A percentile compares a stretch with the other conserved stretches of the same genome.
These are phyloP conservation scores for Rhododendron ovatum DNA, from an alignment of 148 eudicot genomes.

Conservation along the genomic window DNA sequence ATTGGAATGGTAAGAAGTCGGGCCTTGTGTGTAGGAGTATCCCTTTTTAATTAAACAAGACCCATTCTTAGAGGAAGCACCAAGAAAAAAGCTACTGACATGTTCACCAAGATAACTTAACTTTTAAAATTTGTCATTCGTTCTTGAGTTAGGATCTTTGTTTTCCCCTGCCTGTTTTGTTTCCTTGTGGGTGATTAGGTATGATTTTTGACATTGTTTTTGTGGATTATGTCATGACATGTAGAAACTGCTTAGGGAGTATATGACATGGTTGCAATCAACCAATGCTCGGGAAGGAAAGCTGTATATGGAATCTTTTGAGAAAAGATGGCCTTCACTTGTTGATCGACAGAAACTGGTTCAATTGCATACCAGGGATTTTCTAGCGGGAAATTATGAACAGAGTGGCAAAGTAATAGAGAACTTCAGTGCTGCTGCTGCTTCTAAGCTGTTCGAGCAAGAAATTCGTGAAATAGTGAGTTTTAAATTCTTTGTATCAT, in stretches of 20 bases:
- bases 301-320: conserved; percentile 51
- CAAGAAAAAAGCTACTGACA: not conserved
- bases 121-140: not conserved
- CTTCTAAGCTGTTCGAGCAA: conserved; percentile 77
- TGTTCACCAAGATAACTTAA: not conserved
- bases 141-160: not conserved
- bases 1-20: not conserved
- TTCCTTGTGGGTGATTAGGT: not conserved
- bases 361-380: conserved; percentile 24
- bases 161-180: not conserved
- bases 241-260: conserved; percentile 66
- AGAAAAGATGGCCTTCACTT: conserved; percentile 67
- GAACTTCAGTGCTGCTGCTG: conserved; percentile 64
- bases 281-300: conserved; percentile 55
- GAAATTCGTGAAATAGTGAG: conserved; percentile 93
- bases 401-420: conserved; percentile 48
- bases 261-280: conserved; percentile 64
- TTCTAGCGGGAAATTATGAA: conserved; percentile 42
- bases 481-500: conserved; percentile 4
- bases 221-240: conserved; percentile 7
- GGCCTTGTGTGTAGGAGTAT: not conserved
- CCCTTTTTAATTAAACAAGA: not conserved
- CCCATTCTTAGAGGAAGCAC: not conserved
- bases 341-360: conserved; percentile 29
- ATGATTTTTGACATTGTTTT: conserved; percentile 7